phyloP scores from a whole-genome alignment of 2,329 filamentous ascomycete species.

The Alternaria solani region DNA sequence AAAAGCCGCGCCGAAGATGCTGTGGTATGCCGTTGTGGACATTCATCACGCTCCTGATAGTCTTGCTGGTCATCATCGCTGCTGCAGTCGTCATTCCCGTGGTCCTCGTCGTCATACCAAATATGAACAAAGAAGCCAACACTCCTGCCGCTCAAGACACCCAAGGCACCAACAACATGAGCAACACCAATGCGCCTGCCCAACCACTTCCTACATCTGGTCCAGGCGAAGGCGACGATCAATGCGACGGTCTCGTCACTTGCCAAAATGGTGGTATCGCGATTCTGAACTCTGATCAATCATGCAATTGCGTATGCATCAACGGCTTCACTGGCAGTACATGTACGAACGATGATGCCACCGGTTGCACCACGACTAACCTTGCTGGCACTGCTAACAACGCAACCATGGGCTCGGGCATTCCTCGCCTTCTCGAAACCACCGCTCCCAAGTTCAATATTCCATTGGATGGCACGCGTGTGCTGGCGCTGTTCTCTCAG shows the following conservation, averaged over 20 bases:
- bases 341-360: constrained; percentile 61
- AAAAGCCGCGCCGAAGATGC: constrained; percentile 66
- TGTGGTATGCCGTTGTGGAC: constrained; percentile 86
- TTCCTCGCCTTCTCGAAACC: constrained; percentile 75
- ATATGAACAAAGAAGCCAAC: constrained; percentile 49
- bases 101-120: constrained; percentile 67
- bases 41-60: constrained; percentile 71
- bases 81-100: constrained; percentile 84
- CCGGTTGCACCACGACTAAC: constrained; percentile 63
- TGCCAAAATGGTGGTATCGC: constrained; percentile 86
- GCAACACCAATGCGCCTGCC: constrained; percentile 22
- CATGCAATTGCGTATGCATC: constrained; percentile 86
- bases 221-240: constrained; percentile 21
- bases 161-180: constrained; percentile 34
- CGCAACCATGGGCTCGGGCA: constrained; percentile 80
- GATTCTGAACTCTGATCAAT: constrained; percentile 67
- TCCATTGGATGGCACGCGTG: constrained; percentile 71
- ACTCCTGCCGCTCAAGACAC: constrained; percentile 28
- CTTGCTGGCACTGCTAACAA: constrained; percentile 53
- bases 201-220: constrained; percentile 31
- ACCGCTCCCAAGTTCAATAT: constrained; percentile 76
- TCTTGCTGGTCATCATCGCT: constrained; percentile 75
- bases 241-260: constrained; percentile 67
- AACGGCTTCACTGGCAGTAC: constrained; percentile 80
- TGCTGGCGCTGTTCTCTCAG: constrained; percentile 79